These are phyloP conservation scores for Yamadazyma atlantica DNA, from an alignment of 1,139 yeast species.

Conservation along the genomic window DNA sequence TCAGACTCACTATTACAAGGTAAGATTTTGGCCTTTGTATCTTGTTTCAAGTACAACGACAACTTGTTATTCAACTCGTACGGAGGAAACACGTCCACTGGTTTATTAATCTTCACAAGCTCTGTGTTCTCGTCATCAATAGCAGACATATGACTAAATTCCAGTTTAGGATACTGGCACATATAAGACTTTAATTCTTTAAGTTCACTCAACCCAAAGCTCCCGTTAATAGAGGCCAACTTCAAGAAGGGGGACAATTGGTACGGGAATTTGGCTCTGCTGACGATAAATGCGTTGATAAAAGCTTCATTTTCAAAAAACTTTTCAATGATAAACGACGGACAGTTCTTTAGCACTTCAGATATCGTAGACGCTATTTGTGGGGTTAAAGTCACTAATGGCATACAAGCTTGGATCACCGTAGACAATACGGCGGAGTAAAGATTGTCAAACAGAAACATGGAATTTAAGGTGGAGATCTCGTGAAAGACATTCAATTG, in stretches of 20 bases:
- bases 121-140: slow-evolving; percentile 57
- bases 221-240: slow-evolving; percentile 61
- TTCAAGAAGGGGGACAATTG: slow-evolving; percentile 61
- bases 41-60: slow-evolving; percentile 43
- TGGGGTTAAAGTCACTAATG: slow-evolving; percentile 61
- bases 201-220: slow-evolving; percentile 65
- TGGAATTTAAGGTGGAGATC: slow-evolving; percentile 40
- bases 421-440: slow-evolving; percentile 62
- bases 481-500: slow-evolving; percentile 48
- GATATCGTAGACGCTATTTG: slow-evolving; percentile 52
- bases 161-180: slow-evolving; percentile 36
- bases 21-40: slow-evolving; percentile 70
- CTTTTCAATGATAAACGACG: slow-evolving; percentile 53
- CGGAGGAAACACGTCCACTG: slow-evolving; percentile 50
- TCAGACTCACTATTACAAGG: slow-evolving; percentile 43
- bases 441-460: slow-evolving; percentile 49
- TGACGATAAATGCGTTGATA: slow-evolving; percentile 53
- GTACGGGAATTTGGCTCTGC: slow-evolving; percentile 78
- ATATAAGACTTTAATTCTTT: slow-evolving; percentile 61
- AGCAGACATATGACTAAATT: slow-evolving; percentile 37
- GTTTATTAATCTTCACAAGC: slow-evolving; percentile 40
- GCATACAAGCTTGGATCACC: slow-evolving; percentile 58
- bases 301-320: slow-evolving; percentile 60
- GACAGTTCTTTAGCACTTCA: slow-evolving; percentile 51
- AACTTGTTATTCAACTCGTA: slow-evolving; percentile 46